These are phyloP conservation scores for Iberis pinnata DNA, from an alignment of 345 rosid species.

Conservation along the genomic window DNA sequence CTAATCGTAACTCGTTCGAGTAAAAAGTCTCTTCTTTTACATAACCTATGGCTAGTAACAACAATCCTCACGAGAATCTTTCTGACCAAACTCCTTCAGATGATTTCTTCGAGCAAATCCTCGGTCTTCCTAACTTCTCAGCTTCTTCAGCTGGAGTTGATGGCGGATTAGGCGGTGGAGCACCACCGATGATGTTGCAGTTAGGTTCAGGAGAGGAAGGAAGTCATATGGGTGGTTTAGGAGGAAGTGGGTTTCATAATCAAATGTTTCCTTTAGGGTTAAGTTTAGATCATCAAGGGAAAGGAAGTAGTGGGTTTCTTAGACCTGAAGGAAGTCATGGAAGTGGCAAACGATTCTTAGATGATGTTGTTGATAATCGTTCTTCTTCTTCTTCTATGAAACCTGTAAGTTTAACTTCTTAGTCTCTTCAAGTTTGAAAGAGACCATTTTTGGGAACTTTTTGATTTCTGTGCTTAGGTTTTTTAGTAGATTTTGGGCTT, in stretches of 20 bases:
- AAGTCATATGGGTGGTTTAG: slow-evolving; percentile 42
- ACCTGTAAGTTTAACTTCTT: background rate
- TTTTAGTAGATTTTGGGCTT: no score
- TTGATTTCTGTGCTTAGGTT: no score
- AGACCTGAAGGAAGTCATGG: background rate
- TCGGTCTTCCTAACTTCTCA: slow-evolving; percentile 60
- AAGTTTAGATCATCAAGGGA: background rate
- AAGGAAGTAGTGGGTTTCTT: background rate
- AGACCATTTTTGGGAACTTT: background rate
- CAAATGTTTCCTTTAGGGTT: slow-evolving; percentile 39
- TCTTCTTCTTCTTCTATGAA: slow-evolving; percentile 33
- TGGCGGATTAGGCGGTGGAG: slow-evolving; percentile 36
- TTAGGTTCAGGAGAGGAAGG: slow-evolving; percentile 71
- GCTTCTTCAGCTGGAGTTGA: slow-evolving; percentile 49
- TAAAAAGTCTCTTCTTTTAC: background rate
- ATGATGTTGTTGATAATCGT: slow-evolving; percentile 44
- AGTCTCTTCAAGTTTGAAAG: background rate
- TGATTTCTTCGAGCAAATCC: slow-evolving; percentile 91
- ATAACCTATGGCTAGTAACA: slow-evolving; percentile 60
- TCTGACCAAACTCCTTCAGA: slow-evolving; percentile 46
- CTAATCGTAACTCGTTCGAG: slow-evolving; percentile 26
- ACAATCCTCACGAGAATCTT: slow-evolving; percentile 45
- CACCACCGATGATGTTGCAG: slow-evolving; percentile 81
- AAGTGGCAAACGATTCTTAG: background rate
- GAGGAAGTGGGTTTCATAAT: slow-evolving; percentile 59